Conservation (phyloP, 176 grass and related monocot genomes). For the Lolium multiflorum region DNA sequence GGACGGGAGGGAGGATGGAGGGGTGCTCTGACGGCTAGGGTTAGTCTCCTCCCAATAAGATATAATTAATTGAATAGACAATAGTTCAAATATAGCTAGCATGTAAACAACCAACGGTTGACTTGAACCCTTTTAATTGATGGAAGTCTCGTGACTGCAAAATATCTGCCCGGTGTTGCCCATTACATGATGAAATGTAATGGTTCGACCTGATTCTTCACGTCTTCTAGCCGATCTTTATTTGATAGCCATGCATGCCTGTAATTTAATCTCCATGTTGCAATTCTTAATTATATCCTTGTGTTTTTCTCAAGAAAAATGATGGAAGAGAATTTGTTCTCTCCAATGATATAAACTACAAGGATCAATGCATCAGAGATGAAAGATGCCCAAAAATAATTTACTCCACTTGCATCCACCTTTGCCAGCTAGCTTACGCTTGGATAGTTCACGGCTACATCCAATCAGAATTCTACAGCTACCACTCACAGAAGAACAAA, state of each 20-base stretch:
- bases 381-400: not conserved
- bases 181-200: not conserved
- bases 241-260: not conserved
- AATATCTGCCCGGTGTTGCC: not conserved
- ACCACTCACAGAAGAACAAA: not conserved
- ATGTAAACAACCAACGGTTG: too few species aligned
- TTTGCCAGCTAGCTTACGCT: not conserved
- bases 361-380: conserved; percentile 18
- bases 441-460: not conserved
- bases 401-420: conserved; percentile 21
- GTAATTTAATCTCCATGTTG: conserved; percentile 27
- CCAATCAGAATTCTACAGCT: conserved; percentile 21
- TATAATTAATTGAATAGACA: too few species aligned
- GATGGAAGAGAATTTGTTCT: conserved; percentile 44
- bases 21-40: too few species aligned
- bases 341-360: conserved; percentile 42
- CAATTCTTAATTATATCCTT: conserved; percentile 52
- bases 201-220: conserved; percentile 26
- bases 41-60: too few species aligned
- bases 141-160: not conserved
- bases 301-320: conserved; percentile 1
- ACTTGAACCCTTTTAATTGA: conserved; percentile 5
- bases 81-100: too few species aligned
- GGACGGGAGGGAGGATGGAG: too few species aligned
- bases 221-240: conserved; percentile 20